Percentiles rank a stretch among this genome's conserved stretches.
Conservation (phyloP, 306 rosid species). For the Lithocarpus polystachyus region DNA sequence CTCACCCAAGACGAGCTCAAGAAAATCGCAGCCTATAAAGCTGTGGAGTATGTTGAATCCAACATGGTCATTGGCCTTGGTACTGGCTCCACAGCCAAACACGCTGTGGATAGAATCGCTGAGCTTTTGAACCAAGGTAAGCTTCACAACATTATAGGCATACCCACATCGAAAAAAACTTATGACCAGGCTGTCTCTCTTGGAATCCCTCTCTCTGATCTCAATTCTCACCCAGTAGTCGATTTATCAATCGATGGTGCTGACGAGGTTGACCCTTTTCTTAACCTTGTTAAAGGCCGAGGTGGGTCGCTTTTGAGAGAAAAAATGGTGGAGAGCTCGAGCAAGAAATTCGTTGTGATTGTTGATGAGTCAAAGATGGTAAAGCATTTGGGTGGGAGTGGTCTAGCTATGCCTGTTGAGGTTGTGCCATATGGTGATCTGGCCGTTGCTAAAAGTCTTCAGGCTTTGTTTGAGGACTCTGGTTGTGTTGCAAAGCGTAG, state of each 20-base stretch:
- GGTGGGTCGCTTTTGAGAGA: constrained; percentile 84
- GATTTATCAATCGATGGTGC: constrained; percentile 92
- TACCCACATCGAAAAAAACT: constrained; percentile 74
- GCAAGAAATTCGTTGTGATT: constrained; percentile 66
- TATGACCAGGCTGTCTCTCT: constrained; percentile 69
- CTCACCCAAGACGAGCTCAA: constrained; percentile 80
- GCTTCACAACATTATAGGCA: constrained; percentile 61
- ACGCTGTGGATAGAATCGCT: constrained; percentile 77
- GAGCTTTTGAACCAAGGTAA: constrained; percentile 68
- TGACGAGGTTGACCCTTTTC: constrained; percentile 77
- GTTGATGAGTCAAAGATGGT: constrained; percentile 85
- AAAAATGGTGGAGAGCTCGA: constrained; percentile 80
- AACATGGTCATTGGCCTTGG: constrained; percentile 90
- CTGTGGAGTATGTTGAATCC: constrained; percentile 77
- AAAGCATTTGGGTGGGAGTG: constrained; percentile 60
- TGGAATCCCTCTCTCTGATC: constrained; percentile 79
- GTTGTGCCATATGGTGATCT: constrained; percentile 34
- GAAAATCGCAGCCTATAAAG: constrained; percentile 89
- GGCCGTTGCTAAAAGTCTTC: constrained; percentile 37
- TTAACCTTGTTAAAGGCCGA: constrained; percentile 82
- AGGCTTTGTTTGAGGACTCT: constrained; percentile 42
- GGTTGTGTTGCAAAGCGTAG: constrained; percentile 72
- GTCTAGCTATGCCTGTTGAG: constrained; percentile 87
- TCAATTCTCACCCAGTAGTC: constrained; percentile 58
- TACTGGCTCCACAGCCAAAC: constrained; percentile 88